phyloP scores from a whole-genome alignment of 441 rosid genomes.

The Arabidopsis hybrid region DNA sequence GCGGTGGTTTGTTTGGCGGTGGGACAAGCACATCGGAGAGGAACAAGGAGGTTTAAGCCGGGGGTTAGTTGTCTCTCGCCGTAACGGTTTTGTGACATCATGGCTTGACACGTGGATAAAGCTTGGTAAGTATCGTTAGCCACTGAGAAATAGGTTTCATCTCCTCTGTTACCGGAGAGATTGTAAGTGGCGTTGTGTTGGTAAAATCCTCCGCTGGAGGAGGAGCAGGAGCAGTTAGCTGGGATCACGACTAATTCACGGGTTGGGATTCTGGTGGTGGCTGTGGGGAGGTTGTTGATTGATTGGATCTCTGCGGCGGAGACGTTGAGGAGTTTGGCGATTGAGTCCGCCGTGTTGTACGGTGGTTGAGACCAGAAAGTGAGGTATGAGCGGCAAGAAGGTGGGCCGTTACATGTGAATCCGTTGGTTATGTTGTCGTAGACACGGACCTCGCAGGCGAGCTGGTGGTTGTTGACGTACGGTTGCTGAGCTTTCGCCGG shows the following conservation, averaged over 20 bases:
- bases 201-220: conserved; percentile 48
- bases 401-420: conserved; percentile 59
- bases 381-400: conserved; percentile 71
- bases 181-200: conserved; percentile 73
- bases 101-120: conserved; percentile 82
- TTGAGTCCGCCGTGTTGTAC: conserved; percentile 52
- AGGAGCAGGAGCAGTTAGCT: conserved; percentile 68
- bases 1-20: conserved; percentile 58
- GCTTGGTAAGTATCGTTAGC: conserved; percentile 89
- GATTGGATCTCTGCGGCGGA: conserved; percentile 56
- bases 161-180: conserved; percentile 39
- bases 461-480: conserved; percentile 64
- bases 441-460: conserved; percentile 40
- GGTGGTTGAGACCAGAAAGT: conserved; percentile 74
- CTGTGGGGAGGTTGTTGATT: conserved; percentile 65
- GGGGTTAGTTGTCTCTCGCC: conserved; percentile 32
- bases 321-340: conserved; percentile 56
- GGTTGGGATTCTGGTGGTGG: conserved; percentile 47
- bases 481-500: conserved; percentile 56
- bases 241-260: conserved; percentile 59
- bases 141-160: conserved; percentile 60
- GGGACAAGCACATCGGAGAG: conserved; percentile 91
- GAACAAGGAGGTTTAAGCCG: conserved; percentile 52
- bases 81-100: conserved; percentile 64
- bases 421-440: conserved; percentile 62